phyloP scores from a whole-genome alignment of 805 yeast species.

The Suhomyces tanzawaensis region DNA sequence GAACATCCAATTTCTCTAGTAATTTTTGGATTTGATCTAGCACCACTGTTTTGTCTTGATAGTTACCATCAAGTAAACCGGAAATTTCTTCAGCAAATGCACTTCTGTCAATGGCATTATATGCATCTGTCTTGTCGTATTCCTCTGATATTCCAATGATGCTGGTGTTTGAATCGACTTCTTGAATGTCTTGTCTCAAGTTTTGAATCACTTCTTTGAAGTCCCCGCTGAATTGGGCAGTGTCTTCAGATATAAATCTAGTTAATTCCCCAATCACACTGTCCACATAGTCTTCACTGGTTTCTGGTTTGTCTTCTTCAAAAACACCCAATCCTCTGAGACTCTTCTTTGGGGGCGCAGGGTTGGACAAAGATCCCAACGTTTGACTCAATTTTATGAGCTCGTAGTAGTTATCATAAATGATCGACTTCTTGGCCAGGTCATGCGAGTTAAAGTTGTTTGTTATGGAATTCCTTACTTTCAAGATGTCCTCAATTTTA shows the following conservation, averaged over 20 bases:
- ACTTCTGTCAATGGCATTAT: conserved; percentile 7
- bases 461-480: conserved; percentile 33
- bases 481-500: conserved; percentile 30
- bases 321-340: conserved; percentile 3
- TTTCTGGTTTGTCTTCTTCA: not conserved
- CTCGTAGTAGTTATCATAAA: conserved; percentile 74
- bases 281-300: conserved; percentile 11
- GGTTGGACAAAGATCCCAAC: conserved; percentile 22
- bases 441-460: conserved; percentile 51
- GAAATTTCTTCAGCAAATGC: conserved; percentile 13
- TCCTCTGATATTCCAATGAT: conserved; percentile 12
- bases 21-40: conserved; percentile 12
- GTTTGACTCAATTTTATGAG: conserved; percentile 64
- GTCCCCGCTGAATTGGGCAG: conserved; percentile 15
- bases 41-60: conserved; percentile 3
- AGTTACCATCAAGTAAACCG: conserved; percentile 6
- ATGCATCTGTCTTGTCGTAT: not conserved
- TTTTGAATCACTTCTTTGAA: conserved; percentile 20
- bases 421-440: conserved; percentile 64
- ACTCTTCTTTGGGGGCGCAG: conserved; percentile 1
- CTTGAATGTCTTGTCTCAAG: not conserved
- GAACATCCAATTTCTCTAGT: conserved; percentile 12
- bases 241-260: conserved; percentile 20
- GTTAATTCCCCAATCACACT: conserved; percentile 22
- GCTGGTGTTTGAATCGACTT: conserved; percentile 12